These are phyloP conservation scores for Macadamia integrifolia DNA, from an alignment of 164 flowering plant genomes.

Conservation along the genomic window DNA sequence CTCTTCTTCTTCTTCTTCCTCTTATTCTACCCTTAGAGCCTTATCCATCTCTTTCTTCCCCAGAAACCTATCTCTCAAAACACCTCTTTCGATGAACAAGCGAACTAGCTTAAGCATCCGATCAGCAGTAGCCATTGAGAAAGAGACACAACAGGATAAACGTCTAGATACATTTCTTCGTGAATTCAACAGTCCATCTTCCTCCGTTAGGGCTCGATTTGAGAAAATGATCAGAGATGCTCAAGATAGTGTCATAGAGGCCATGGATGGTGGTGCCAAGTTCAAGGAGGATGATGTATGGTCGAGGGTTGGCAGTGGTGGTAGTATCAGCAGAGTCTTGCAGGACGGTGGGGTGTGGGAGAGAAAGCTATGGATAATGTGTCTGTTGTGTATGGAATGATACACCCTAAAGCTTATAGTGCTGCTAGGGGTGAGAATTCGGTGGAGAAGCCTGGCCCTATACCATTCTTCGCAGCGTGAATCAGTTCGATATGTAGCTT, in stretches of 20 bases:
- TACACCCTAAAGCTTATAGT: constrained; percentile 97
- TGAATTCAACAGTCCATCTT: constrained; percentile 28
- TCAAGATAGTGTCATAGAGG: constrained; percentile 77
- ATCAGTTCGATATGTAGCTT: constrained; percentile 71
- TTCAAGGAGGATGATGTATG: constrained; percentile 86
- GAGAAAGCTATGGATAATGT: constrained; percentile 92
- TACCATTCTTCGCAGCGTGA: constrained; percentile 94
- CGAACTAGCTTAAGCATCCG: constrained; percentile 9
- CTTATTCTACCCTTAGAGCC: background rate
- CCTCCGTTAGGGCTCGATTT: constrained; percentile 58
- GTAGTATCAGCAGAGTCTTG: constrained; percentile 88
- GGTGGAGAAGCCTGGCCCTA: constrained; percentile 54
- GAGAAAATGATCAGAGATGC: constrained; percentile 92
- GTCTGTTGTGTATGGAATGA: constrained; percentile 88
- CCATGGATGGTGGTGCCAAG: constrained; percentile 56
- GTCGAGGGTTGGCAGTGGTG: constrained; percentile 96
- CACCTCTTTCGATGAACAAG: constrained; percentile 1
- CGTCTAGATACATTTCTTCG: constrained; percentile 78
- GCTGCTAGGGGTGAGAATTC: constrained; percentile 68
- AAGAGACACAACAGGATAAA: constrained; percentile 59
- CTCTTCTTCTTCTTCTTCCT: background rate
- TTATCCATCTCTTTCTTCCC: constrained; percentile 9
- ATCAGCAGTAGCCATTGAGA: constrained; percentile 61
- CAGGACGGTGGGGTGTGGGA: constrained; percentile 89
- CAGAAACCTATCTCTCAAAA: constrained; percentile 4